Base-by-base conservation (phyloP, 306 rosid species). In the Styphnolobium japonicum region DNA sequence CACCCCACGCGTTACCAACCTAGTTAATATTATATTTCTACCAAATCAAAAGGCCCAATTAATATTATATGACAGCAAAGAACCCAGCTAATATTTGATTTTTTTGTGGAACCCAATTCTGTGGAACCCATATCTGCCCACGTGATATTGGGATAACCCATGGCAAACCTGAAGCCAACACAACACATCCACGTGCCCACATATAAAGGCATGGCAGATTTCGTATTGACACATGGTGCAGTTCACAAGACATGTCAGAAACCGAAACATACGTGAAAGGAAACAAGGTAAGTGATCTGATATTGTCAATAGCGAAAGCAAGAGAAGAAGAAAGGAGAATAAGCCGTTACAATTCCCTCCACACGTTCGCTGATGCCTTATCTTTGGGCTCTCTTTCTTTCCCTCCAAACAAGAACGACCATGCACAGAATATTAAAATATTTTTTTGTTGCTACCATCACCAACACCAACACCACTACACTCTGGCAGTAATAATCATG, bases 281-380 rank as follows among this genome's bases (percentile, higher is more conserved):
- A 31, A 23, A 63, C 18, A 6, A 39, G 5, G 23, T 1, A 58
- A n/a, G 65, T 16, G 76, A 77, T 58, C 6, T 14, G 1, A 12
- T 43, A n/a, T n/a, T n/a, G n/a, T 16, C 40, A 49, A 11, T 48
- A 56, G 31, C 53, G 18, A 21, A 31, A 34, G 8, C 25, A 33
- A 7, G 29, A 7, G 40, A 7, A 29, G 43, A 6, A 12, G 29
- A 23, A 36, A 5, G 49, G 77, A 79, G 66, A 56, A 78, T 19
- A 48, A 25, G 75, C 79, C 18, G 82, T 70, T 76, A 53, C 85
- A 67, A 56, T 86, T 84, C 86, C 87, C 90, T 85, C 95, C 98
- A 90, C 93, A 86, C 86, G 37, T 87, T 88, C 79, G 19, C 23
- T 8, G 4, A 16, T 61, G 78, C 91, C 98, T 93, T 91, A 93